These are phyloP conservation scores for Fusarium sarcochroum DNA, from an alignment of 2,329 filamentous ascomycete genomes.

Conservation along the genomic window DNA sequence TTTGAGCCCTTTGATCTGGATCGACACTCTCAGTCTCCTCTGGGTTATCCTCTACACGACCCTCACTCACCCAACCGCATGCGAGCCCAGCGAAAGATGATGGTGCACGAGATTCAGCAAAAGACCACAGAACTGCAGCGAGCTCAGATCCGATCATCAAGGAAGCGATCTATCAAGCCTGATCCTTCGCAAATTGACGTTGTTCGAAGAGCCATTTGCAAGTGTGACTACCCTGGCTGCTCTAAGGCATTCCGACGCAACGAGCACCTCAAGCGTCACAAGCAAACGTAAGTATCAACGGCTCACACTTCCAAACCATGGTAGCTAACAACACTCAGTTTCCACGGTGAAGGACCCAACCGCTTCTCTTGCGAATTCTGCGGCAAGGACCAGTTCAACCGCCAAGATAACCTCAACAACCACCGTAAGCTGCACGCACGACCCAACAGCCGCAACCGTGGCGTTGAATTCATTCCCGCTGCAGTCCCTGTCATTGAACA, in stretches of 20 bases:
- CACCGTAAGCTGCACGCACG: slow-evolving; percentile 59
- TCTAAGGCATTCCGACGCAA: slow-evolving; percentile 65
- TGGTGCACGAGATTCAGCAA: slow-evolving; percentile 59
- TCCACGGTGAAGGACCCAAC: slow-evolving; percentile 57
- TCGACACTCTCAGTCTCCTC: slow-evolving; percentile 54
- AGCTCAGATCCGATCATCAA: slow-evolving; percentile 54
- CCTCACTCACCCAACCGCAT: slow-evolving; percentile 53
- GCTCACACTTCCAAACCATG: neutral
- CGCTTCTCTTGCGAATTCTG: slow-evolving; percentile 60
- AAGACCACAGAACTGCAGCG: slow-evolving; percentile 61
- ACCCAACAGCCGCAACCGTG: slow-evolving; percentile 57
- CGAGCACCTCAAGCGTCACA: slow-evolving; percentile 70
- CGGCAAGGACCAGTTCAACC: slow-evolving; percentile 58
- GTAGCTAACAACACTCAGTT: slow-evolving; percentile 38
- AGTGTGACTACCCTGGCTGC: slow-evolving; percentile 63
- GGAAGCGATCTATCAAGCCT: slow-evolving; percentile 51
- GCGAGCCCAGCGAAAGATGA: slow-evolving; percentile 57
- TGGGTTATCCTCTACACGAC: slow-evolving; percentile 52
- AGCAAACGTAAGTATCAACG: slow-evolving; percentile 61
- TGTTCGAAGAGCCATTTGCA: slow-evolving; percentile 58
- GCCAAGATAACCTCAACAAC: slow-evolving; percentile 59
- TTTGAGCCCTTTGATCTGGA: slow-evolving; percentile 55
- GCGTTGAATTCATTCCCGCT: slow-evolving; percentile 58
- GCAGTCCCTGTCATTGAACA: slow-evolving; percentile 58
- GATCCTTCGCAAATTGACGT: slow-evolving; percentile 53